Evolutionary conservation across 495 filamentous ascomycete genomes (phyloP).

Genomic region (Penicillium pancosmium): DNA sequence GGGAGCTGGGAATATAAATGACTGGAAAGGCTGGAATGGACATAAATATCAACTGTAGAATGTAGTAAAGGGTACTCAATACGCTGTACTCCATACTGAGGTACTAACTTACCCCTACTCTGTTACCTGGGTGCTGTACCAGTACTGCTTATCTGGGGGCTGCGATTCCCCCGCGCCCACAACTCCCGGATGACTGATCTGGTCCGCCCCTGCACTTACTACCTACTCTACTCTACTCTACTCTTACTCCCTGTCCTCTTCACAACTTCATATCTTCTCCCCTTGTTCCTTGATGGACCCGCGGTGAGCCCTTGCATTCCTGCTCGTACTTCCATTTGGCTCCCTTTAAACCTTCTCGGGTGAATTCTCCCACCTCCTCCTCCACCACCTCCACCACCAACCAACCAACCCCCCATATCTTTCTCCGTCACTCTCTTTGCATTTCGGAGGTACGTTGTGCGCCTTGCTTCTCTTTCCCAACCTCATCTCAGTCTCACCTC

Average conservation of each 20-base stretch:
- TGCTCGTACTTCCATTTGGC: constrained; percentile 9
- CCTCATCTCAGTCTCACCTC: neutral
- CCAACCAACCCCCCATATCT: constrained; percentile 23
- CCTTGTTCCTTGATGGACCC: constrained; percentile 24
- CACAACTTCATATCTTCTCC: constrained; percentile 1
- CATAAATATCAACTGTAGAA: too few species aligned
- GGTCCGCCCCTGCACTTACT: constrained; percentile 12
- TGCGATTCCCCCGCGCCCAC: constrained; percentile 24
- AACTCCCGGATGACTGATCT: neutral
- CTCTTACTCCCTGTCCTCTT: constrained; percentile 6
- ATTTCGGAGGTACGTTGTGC: constrained; percentile 29
- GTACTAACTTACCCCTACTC: neutral
- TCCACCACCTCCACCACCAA: constrained; percentile 6
- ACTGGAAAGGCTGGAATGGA: too few species aligned
- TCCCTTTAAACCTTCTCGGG: constrained; percentile 11
- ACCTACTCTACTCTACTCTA: neutral
- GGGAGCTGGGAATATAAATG: too few species aligned
- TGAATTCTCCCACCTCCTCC: constrained; percentile 15
- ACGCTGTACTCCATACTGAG: too few species aligned
- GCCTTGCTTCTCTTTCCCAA: neutral
- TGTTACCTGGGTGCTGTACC: constrained; percentile 20
- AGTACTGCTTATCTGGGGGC: constrained; percentile 22
- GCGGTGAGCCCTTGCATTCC: constrained; percentile 19
- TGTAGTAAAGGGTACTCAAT: too few species aligned
- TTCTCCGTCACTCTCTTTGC: constrained; percentile 35